Conservation (phyloP, 345 rosid species). For the Laguncularia racemosa region DNA sequence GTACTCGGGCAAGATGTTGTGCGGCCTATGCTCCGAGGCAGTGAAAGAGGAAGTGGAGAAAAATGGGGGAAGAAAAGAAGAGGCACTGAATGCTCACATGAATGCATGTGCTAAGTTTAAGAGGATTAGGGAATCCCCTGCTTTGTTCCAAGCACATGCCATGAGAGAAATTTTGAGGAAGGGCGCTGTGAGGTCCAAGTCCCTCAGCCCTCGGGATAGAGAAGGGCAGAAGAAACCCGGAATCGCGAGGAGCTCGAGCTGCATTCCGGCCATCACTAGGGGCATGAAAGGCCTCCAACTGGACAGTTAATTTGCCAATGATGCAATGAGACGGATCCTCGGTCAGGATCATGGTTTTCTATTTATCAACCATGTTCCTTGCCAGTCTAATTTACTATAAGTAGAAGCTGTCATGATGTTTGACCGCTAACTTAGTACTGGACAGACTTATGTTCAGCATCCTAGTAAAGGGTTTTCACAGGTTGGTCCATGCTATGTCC, state of each 20-base stretch:
- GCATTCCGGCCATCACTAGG: constrained; percentile 71
- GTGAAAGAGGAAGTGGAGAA: constrained; percentile 85
- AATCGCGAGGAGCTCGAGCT: constrained; percentile 73
- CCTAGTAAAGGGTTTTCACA: no score
- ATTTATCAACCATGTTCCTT: no score
- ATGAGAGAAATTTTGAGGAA: constrained; percentile 77
- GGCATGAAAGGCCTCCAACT: constrained; percentile 32
- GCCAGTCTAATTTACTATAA: no score
- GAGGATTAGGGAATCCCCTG: constrained; percentile 77
- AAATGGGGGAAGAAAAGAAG: constrained; percentile 40
- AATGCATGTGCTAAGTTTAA: constrained; percentile 68
- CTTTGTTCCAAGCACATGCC: constrained; percentile 74
- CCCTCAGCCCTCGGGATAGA: constrained; percentile 36
- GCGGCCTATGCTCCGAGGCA: constrained; percentile 85
- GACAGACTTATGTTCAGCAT: no score
- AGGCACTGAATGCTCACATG: constrained; percentile 68
- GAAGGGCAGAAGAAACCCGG: constrained; percentile 24
- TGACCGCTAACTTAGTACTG: no score
- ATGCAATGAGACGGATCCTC: no score
- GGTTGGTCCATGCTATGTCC: no score
- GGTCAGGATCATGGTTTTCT: no score
- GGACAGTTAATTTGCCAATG: background rate
- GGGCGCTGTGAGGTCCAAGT: constrained; percentile 36
- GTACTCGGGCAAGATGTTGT: constrained; percentile 76
- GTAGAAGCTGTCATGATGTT: no score